phyloP scores from a whole-genome alignment of 2,329 filamentous ascomycete species.

The Curvularia lunata region DNA sequence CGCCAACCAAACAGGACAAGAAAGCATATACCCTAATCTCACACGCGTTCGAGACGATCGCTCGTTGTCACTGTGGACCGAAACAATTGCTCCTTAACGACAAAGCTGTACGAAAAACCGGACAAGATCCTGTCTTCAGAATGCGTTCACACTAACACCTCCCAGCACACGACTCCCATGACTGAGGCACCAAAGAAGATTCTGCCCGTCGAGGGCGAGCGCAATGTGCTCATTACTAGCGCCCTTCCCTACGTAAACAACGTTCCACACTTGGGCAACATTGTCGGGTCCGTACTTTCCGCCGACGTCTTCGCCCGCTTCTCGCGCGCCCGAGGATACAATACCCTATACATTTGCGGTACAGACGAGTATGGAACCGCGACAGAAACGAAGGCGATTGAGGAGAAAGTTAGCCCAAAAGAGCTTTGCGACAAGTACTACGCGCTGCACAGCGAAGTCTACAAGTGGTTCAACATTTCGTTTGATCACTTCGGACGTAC shows the following conservation, averaged over 20 bases:
- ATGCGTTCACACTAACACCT: neutral
- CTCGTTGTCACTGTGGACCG: neutral
- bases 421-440: conserved; percentile 93
- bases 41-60: neutral
- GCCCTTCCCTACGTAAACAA: conserved; percentile 87
- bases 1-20: conserved; percentile 17
- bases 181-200: conserved; percentile 52
- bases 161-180: conserved; percentile 23
- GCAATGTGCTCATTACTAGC: conserved; percentile 88
- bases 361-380: conserved; percentile 96
- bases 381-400: conserved; percentile 92
- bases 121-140: no score
- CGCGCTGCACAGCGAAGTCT: conserved; percentile 85
- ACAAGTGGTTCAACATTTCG: conserved; percentile 93
- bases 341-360: conserved; percentile 85
- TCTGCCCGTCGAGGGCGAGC: conserved; percentile 64
- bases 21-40: neutral
- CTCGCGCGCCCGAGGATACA: conserved; percentile 78
- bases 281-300: conserved; percentile 68
- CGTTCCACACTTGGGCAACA: conserved; percentile 71
- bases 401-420: conserved; percentile 81
- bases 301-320: conserved; percentile 81
- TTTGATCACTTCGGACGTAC: conserved; percentile 97
- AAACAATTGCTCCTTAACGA: neutral
- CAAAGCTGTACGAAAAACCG: conserved; percentile 3